phyloP scores from a whole-genome alignment of 2,329 filamentous ascomycete species.

The Nothopassalora personata region DNA sequence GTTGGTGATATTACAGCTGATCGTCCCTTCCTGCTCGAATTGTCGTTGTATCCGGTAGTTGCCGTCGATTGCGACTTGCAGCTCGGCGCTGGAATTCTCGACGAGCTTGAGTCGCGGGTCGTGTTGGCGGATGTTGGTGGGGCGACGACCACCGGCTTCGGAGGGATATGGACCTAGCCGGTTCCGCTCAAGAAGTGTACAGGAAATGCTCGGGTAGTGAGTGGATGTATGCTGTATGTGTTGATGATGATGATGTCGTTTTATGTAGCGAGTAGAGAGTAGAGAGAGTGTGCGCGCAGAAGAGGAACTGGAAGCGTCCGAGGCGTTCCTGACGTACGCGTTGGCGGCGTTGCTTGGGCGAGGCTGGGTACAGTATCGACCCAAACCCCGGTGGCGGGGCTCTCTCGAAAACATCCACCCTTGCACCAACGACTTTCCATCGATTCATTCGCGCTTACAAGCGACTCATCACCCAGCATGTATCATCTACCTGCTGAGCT shows the following conservation, averaged over 20 bases:
- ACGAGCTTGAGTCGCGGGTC: background rate
- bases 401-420: background rate
- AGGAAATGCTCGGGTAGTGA: background rate
- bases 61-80: background rate
- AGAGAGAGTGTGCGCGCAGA: background rate
- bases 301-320: background rate
- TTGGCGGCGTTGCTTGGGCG: background rate
- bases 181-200: background rate
- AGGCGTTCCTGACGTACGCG: background rate
- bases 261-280: background rate
- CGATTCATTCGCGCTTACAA: too few species aligned
- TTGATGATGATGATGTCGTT: background rate
- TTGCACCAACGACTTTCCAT: background rate
- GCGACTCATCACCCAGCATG: background rate
- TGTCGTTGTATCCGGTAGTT: background rate
- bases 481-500: conserved; percentile 15
- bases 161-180: background rate
- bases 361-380: background rate
- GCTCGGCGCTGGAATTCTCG: background rate
- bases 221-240: background rate
- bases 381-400: background rate
- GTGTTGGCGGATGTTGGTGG: background rate
- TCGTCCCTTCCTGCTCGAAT: background rate
- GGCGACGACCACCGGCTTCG: background rate
- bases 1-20: background rate